Conservation (phyloP, 345 rosid species). For the Hypericum perforatum region DNA sequence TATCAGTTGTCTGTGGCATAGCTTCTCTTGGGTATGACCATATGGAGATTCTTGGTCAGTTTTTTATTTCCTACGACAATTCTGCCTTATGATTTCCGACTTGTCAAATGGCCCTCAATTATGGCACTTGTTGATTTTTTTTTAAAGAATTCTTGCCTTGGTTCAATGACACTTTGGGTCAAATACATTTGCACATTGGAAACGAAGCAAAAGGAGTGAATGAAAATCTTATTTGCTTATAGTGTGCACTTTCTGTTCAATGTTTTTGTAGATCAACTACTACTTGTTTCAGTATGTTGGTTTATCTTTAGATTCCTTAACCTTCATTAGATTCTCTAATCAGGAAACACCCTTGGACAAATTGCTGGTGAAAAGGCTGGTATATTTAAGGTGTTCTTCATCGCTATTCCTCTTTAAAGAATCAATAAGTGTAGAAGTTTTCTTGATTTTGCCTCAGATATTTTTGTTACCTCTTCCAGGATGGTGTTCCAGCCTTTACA, state of each 20-base stretch:
- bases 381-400: conserved; percentile 66
- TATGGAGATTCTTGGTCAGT: conserved; percentile 99
- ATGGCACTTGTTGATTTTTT: too few relatives aligned
- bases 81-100: neutral
- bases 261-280: too few relatives aligned
- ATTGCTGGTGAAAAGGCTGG: conserved; percentile 99
- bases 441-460: too few relatives aligned
- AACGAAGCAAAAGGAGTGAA: too few relatives aligned
- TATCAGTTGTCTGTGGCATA: conserved; percentile 79
- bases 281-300: too few relatives aligned
- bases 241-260: too few relatives aligned
- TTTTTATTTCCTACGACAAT: conserved; percentile 17
- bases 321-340: conserved; percentile 20
- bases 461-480: conserved; percentile 24
- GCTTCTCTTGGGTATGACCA: conserved; percentile 95
- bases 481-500: conserved; percentile 77
- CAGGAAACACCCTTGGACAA: conserved; percentile 88
- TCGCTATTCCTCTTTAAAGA: conserved; percentile 3
- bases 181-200: too few relatives aligned
- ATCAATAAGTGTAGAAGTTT: neutral
- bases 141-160: too few relatives aligned
- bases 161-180: too few relatives aligned
- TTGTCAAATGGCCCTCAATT: too few relatives aligned
- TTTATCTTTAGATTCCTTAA: neutral
- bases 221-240: too few relatives aligned